Evolutionary conservation across 192 early-diverging fungal genomes (phyloP), one percentile per base, ranked within the genome.

Genomic region (Dissophora ornata): DNA sequence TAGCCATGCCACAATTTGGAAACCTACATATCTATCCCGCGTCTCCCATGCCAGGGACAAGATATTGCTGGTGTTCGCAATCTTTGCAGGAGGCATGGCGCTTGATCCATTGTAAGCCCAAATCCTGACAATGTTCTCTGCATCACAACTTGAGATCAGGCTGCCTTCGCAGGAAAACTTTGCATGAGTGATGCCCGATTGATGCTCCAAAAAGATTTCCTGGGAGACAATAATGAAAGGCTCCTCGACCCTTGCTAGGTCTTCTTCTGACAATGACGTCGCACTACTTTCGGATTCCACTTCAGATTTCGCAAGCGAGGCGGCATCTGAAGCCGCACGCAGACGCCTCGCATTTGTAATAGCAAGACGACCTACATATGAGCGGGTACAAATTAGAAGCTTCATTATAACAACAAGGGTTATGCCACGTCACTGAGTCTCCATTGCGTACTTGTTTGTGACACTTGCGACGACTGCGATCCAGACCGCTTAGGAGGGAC

Each of bases 71-170:
- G 51, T 51, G 22, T 67, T 77, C 3, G 57, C 28, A 26, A 77
- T 77, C 59, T 77, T 77, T 30, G 73, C 65, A 3, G 73, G 73
- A 2, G 59, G 38, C 64, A 77, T 67, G 11, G 73, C 40, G 22
- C 73, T 77, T 21, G 73, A 77, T 2, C 73, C 73, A 34, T 77
- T 67, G 25, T 77, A 77, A n/a, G 73, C 32, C 73, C 73, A 77
- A 16, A 77, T 57, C 81, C 84, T 67, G 29, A 88, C 80, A 65
- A 86, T 83, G 48, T 85, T 87, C 50, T 89, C 88, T 38, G 82
- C 80, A 71, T 89, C 88, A 61, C 86, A 87, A 46, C 88, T 89
- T 19, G 85, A 83, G 40, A 89, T 89, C 33, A 86, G 57, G 21
- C 75, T 81, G 0, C 88, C 88, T 44, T 85, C 79, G 25, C 61